These are phyloP conservation scores for Mrakia hoshinonis DNA, from an alignment of 768 basidiomycete species.

Conservation along the genomic window DNA sequence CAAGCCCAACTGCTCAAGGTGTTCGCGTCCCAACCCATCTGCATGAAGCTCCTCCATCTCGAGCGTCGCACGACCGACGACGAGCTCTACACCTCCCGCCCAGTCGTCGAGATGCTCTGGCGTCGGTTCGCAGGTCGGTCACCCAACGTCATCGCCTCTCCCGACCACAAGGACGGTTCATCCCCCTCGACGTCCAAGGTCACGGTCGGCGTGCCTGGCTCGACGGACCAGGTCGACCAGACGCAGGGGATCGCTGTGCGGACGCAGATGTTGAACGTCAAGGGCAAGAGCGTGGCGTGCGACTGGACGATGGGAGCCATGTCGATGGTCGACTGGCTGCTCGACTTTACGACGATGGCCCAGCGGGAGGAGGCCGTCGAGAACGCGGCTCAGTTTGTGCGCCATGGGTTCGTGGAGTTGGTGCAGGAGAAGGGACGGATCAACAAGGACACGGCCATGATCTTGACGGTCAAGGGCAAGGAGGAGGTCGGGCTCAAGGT, in stretches of 20 bases:
- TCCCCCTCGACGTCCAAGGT: not conserved
- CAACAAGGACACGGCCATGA: conserved; percentile 35
- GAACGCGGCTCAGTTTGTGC: conserved; percentile 94
- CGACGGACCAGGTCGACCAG: conserved; percentile 25
- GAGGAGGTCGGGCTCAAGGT: conserved; percentile 24
- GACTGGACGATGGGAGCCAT: conserved; percentile 71
- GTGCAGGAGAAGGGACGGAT: conserved; percentile 46
- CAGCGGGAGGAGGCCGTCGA: conserved; percentile 94
- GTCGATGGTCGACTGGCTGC: conserved; percentile 87
- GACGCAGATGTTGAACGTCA: conserved; percentile 5
- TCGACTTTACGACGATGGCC: conserved; percentile 92
- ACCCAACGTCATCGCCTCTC: conserved; percentile 64
- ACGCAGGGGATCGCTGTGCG: conserved; percentile 35
- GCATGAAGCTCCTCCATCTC: conserved; percentile 89
- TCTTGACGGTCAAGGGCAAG: conserved; percentile 34
- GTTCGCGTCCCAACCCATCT: conserved; percentile 81
- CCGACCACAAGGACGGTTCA: conserved; percentile 45
- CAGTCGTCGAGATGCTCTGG: conserved; percentile 89
- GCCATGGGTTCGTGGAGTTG: conserved; percentile 78
- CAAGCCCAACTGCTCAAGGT: conserved; percentile 83
- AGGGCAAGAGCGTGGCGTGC: conserved; percentile 34
- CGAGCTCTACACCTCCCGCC: conserved; percentile 91
- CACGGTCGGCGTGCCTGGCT: conserved; percentile 13
- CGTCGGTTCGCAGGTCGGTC: conserved; percentile 83
- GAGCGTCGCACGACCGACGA: conserved; percentile 87